Conservation (phyloP, 345 rosid species). For the Lenwebbia sp. region DNA sequence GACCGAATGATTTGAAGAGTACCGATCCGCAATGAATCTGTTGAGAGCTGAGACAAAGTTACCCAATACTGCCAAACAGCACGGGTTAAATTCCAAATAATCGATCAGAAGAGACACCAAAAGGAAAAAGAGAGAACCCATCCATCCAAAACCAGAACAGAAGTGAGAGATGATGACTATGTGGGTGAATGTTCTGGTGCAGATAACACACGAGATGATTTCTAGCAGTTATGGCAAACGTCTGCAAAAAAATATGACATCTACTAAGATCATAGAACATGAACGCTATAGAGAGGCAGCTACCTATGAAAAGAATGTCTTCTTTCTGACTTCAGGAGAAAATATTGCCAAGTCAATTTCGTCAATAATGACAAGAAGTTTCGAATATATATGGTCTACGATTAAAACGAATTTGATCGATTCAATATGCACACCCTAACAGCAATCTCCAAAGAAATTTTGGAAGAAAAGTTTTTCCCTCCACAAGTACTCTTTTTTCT, state of each 20-base stretch:
- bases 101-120: neutral
- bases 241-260: neutral
- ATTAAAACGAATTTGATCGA: neutral
- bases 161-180: neutral
- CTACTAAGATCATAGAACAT: neutral
- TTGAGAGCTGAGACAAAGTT: conserved; percentile 93
- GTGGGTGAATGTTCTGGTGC: neutral
- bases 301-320: neutral
- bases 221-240: neutral
- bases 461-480: neutral
- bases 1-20: conserved; percentile 55
- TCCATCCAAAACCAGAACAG: neutral
- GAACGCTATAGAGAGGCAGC: neutral
- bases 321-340: neutral
- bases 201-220: neutral
- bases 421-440: neutral
- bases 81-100: neutral
- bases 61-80: conserved; percentile 61
- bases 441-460: neutral
- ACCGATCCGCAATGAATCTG: conserved; percentile 83
- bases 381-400: neutral
- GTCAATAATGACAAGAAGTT: neutral
- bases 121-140: neutral
- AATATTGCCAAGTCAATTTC: neutral
- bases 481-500: neutral